These are phyloP conservation scores for Plectranthus barbatus DNA, from an alignment of 257 asterid species.

Conservation along the genomic window DNA sequence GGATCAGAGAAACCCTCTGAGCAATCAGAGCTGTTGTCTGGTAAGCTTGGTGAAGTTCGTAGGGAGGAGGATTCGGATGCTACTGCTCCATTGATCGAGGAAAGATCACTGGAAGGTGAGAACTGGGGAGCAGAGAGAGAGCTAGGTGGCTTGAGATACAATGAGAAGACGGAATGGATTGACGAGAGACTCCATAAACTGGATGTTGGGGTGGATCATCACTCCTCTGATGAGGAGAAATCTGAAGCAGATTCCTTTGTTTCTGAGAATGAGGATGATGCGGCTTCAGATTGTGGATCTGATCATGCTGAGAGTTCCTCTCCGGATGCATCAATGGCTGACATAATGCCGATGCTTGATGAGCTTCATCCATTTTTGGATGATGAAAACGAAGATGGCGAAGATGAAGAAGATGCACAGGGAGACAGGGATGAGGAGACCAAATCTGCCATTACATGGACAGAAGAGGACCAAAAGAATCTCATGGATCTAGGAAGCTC, in stretches of 20 bases:
- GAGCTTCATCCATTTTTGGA: conserved; percentile 83
- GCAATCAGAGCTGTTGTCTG: neutral
- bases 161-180: conserved; percentile 13
- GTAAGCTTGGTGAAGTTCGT: conserved; percentile 22
- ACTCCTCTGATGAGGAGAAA: conserved; percentile 41
- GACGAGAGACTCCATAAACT: conserved; percentile 29
- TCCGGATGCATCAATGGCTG: conserved; percentile 91
- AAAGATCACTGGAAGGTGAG: conserved; percentile 28
- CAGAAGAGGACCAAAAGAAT: conserved; percentile 91
- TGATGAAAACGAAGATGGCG: conserved; percentile 55
- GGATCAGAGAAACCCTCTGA: conserved; percentile 12
- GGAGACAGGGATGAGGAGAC: conserved; percentile 41
- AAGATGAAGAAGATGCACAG: conserved; percentile 43
- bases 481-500: conserved; percentile 86
- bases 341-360: conserved; percentile 79
- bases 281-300: conserved; percentile 51
- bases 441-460: conserved; percentile 64
- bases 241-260: conserved; percentile 65
- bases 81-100: conserved; percentile 28
- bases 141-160: conserved; percentile 1
- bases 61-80: conserved; percentile 26
- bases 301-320: conserved; percentile 84
- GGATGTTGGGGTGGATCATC: conserved; percentile 23
- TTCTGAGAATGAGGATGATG: conserved; percentile 51
- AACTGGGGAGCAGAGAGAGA: conserved; percentile 17